Conservation (phyloP, 306 rosid species). For the Prunus salicina region DNA sequence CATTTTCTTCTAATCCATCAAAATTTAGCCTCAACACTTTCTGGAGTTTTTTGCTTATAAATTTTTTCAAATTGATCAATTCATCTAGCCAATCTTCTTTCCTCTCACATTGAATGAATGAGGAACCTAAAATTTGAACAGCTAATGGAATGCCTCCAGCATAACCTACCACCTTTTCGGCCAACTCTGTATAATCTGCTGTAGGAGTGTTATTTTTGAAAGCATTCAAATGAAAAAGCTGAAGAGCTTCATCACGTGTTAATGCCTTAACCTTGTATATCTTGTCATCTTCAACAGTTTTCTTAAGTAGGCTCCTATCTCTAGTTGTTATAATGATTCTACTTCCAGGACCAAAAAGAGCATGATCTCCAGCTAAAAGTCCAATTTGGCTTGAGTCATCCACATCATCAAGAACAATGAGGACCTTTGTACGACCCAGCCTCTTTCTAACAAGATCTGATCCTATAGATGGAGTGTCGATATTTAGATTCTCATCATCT, state of each 20-base stretch:
- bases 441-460: neutral
- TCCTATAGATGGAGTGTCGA: neutral
- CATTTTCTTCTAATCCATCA: constrained; percentile 19
- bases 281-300: neutral
- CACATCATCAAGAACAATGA: constrained; percentile 15
- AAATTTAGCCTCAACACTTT: constrained; percentile 4
- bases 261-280: neutral
- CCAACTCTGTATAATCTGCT: neutral
- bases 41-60: neutral
- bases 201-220: neutral
- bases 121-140: neutral
- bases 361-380: neutral
- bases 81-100: neutral
- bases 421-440: neutral
- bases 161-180: neutral
- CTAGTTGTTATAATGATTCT: neutral
- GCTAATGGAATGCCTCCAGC: constrained; percentile 2
- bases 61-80: neutral
- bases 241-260: constrained; percentile 8
- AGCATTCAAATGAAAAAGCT: constrained; percentile 3
- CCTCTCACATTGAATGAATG: neutral
- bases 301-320: neutral
- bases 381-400: constrained; percentile 3
- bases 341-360: neutral
- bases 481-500: neutral